Base-by-base conservation (phyloP, 805 yeast genomes). In the Ogataea zsoltii region DNA sequence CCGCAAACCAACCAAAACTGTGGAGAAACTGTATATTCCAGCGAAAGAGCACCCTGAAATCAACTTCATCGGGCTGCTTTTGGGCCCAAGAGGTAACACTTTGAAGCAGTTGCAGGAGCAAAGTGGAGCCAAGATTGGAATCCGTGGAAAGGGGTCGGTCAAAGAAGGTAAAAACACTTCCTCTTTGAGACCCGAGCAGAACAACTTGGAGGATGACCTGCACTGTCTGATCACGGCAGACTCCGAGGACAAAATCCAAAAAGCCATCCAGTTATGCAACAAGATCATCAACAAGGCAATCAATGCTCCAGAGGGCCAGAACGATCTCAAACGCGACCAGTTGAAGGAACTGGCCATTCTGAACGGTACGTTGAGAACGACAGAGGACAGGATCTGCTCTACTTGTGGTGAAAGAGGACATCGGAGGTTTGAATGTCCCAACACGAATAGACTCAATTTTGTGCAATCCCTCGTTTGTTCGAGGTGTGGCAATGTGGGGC, bases 51-150 rank as follows among this genome's bases (percentile, higher is more conserved):
- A 89, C 67, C 97, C 98, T 0, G 92, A 85, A 41, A 84, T 94
- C 55, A 94, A 94, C 67, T 92, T 92, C 61, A 87, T 94, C 42
- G 99, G 99, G 0, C 72, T 86, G 42, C 68, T 94, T 16, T 66
- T 94, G 40, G 99, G 99, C 0, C 99, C 99, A 26, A 82, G 99
- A 71, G 99, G 98, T 18, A 85, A 86, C 56, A 92, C 97, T 0
- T 68, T 92, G 56, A 79, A 87, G 49, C 79, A 80, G 55, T 68
- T 95, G 65, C 96, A 92, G 61, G 82, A 79, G 23, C 82, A 85
- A 40, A 84, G 96, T 32, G 96, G 96, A 1, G 97, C 98, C 14
- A 80, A 77, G 53, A 85, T 94, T 48, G 95, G 91, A 2, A 87
- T 94, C 40, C 75, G 99, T 55, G 99, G 99, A 21, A 83, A 86